Evolutionary conservation across 352 stramenopile genomes (phyloP), one percentile per base, ranked within the genome.

Genomic region (Phytophthora melonis): DNA sequence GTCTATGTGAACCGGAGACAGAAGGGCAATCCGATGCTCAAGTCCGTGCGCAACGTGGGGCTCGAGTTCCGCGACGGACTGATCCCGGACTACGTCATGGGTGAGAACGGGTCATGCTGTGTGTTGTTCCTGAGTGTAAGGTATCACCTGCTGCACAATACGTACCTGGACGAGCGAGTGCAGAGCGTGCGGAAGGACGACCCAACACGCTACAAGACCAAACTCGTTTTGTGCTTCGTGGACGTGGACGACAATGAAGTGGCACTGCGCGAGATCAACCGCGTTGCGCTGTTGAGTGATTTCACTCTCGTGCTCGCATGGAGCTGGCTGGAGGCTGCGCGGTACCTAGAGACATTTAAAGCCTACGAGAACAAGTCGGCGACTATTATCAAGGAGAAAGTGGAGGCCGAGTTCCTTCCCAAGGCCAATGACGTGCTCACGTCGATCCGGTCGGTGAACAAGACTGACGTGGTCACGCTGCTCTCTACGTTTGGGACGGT

Each of bases 311-410:
- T 99, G 52, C 75, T 99, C 36, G 84, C 94, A 10, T 99, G 97
- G 97, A 98, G 86, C 53, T 95, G 87, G 88, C 75, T 93, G 69
- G 97, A 99, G 77, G 94, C 93, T 34, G 97, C 96, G 55, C 82
- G 97, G 39, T 99, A 99, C 74, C 66, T 99, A 10, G 97, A 99
- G 86, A 99, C 97, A 21, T 93, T 98, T 60, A 99, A 99, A 81
- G 86, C 89, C 14, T 98, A 98, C 70, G 97, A 99, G 75, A 95
- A 98, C 63, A 99, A 98, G 75, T 94, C 98, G 79, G 91, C 95
- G 32, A 91, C 87, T 30, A 87, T 94, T 25, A 99, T 99, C 67
- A 97, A 98, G 81, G 96, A 98, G 73, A 93, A 96, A 70, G 87
- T 98, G 14, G 87, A 98, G 63, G 83, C 83, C 16, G 93, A 97